A percentile compares a stretch with the other conserved stretches of the same genome.
Conservation (phyloP, 805 yeast species). For the Cyberlindnera euphorbiae region DNA sequence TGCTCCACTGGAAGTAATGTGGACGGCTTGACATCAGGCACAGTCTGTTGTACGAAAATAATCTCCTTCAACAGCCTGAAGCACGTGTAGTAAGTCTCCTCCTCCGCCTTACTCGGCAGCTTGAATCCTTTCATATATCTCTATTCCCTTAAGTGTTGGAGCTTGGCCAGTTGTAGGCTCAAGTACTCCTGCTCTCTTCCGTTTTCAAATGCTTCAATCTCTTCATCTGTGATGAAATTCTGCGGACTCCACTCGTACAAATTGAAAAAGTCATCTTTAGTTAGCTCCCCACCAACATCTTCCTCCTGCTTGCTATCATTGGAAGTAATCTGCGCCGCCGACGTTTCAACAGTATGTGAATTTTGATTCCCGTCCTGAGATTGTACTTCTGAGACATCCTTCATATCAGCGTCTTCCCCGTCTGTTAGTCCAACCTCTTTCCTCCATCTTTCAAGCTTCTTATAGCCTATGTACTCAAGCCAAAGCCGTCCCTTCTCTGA, state of each 20-base stretch:
- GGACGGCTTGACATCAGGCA: constrained; percentile 28
- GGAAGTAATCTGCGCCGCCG: neutral
- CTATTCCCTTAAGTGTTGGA: constrained; percentile 45
- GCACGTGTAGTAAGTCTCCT: constrained; percentile 36
- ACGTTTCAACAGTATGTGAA: no score
- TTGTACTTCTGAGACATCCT: constrained; percentile 1
- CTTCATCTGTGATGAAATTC: constrained; percentile 46
- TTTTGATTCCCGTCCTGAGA: constrained; percentile 2
- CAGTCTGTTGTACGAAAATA: constrained; percentile 32
- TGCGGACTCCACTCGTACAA: constrained; percentile 47
- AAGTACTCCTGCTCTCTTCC: constrained; percentile 41
- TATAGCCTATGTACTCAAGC: constrained; percentile 50
- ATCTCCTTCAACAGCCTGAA: constrained; percentile 44
- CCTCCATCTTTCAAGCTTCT: constrained; percentile 26
- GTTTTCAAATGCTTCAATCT: constrained; percentile 39
- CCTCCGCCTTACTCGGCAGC: constrained; percentile 41
- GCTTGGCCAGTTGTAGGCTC: constrained; percentile 39
- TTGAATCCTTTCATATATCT: constrained; percentile 32
- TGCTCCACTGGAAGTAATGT: constrained; percentile 61
- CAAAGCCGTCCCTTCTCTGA: constrained; percentile 47
- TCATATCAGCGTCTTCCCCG: constrained; percentile 10
- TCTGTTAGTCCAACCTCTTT: constrained; percentile 12
- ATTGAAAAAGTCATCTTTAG: constrained; percentile 22
- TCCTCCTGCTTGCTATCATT: constrained; percentile 8
- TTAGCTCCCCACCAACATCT: constrained; percentile 10